Evolutionary conservation across 257 asterid species (phyloP).

Genomic region (Plantago ovata): DNA sequence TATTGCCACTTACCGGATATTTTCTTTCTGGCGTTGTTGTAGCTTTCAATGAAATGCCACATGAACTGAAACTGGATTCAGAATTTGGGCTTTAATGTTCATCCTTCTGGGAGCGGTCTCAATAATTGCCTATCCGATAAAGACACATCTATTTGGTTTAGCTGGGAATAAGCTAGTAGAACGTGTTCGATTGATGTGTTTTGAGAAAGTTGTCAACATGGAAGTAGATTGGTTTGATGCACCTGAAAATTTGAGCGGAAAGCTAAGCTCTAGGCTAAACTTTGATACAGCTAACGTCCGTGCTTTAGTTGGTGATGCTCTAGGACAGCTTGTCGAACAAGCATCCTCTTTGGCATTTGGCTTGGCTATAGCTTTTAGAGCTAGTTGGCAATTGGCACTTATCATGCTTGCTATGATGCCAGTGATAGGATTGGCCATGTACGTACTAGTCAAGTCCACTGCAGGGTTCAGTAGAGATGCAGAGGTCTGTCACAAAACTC

Average conservation of each 20-base stretch:
- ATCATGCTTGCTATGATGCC: conserved; percentile 54
- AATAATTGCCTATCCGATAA: conserved; percentile 39
- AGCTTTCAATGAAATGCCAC: conserved; percentile 43
- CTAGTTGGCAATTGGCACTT: conserved; percentile 72
- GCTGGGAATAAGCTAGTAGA: conserved; percentile 56
- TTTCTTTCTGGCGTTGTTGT: conserved; percentile 45
- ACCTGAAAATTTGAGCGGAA: conserved; percentile 50
- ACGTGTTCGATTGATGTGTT: conserved; percentile 54
- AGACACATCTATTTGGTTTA: conserved; percentile 48
- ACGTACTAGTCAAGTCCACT: conserved; percentile 42
- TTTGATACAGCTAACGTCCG: conserved; percentile 62
- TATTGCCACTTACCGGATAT: conserved; percentile 51
- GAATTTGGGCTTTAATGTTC: conserved; percentile 56
- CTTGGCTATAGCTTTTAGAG: conserved; percentile 51
- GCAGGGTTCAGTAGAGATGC: conserved; percentile 61
- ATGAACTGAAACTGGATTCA: conserved; percentile 40
- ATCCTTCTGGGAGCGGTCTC: conserved; percentile 38
- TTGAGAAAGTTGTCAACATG: conserved; percentile 53
- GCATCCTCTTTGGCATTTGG: conserved; percentile 42
- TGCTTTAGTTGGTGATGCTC: conserved; percentile 56
- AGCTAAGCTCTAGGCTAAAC: conserved; percentile 55
- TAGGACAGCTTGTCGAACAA: conserved; percentile 52
- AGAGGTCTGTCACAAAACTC: too few species aligned
- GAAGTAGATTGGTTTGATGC: conserved; percentile 70
- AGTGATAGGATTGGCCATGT: conserved; percentile 42